Base-by-base conservation (phyloP, 2,329 filamentous ascomycete species). In the Fusarium torulosum region DNA sequence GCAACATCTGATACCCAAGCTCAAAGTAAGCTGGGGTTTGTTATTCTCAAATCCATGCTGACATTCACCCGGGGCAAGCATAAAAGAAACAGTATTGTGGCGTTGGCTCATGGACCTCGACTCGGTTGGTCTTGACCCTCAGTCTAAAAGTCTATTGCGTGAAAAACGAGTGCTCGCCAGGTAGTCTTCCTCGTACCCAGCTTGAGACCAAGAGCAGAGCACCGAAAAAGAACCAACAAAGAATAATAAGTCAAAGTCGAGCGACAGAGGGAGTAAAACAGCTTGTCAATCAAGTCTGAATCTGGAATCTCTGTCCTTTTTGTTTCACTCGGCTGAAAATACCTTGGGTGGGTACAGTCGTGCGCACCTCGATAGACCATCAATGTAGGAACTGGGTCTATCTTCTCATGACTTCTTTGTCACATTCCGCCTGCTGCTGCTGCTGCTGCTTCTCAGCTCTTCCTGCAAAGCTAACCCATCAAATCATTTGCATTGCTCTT, bases 121-220 rank as follows among this genome's bases (percentile, higher is more conserved):
- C 71, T 69, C 70, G 63, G 47, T 33, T 73, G 71, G 71, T 65
- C 71, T 68, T 68, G 53, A 59, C 59, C 70, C 66, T 59, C 63
- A 69, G 63, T 73, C 66, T 70, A 72, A 59, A 47, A 70, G 56
- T 72, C 67, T 73, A 73, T 73, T 73, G 66, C 44, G 59, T 70
- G 58, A 41, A 41, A 57, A 63, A 49, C 47, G 46, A 52, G 44
- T 56, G 47, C 33, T 57, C 21, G 38, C 44, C 20, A 21, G 54
- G 53, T 43, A 66, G 60, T 66, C 55, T 63, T 57, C 38, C 49
- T 58, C 37, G 56, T 66, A 63, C 41, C 14, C 49, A 45, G 47
- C 40, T 50, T 20, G 31, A 59, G 37, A 45, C 49, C 38, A 69
- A 50, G 63, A 66, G 43, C 41, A 65, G 47, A 57, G 64, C 35